Evolutionary conservation across 2,329 filamentous ascomycete species (phyloP).

Genomic region (Cytospora piceae): DNA sequence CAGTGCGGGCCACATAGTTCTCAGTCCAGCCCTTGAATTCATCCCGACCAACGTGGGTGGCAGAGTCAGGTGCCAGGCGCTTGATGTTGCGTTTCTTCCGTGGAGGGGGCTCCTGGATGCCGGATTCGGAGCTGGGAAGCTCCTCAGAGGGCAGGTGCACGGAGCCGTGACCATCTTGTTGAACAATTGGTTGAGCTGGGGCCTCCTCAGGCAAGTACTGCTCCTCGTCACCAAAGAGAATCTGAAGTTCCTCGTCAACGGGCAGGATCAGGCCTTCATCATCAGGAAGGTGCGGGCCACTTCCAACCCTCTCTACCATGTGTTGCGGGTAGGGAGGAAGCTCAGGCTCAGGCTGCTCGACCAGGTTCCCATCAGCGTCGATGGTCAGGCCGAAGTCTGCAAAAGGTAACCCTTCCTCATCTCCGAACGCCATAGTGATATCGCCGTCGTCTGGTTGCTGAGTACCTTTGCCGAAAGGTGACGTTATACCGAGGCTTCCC

Average conservation of each 20-base stretch:
- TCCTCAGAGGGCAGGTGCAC: constrained; percentile 21
- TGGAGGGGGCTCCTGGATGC: constrained; percentile 7
- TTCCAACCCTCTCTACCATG: constrained; percentile 12
- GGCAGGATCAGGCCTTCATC: constrained; percentile 25
- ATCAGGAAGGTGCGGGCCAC: constrained; percentile 12
- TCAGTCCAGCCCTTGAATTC: constrained; percentile 47
- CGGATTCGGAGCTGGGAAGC: constrained; percentile 15
- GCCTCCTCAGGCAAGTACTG: constrained; percentile 34
- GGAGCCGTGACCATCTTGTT: neutral
- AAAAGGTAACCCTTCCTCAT: constrained; percentile 45
- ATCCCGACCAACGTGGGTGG: constrained; percentile 42
- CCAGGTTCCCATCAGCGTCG: constrained; percentile 55
- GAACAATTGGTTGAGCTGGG: neutral
- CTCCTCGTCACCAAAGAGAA: constrained; percentile 44
- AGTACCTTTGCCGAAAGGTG: constrained; percentile 30
- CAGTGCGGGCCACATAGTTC: constrained; percentile 61
- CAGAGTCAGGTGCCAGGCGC: constrained; percentile 36
- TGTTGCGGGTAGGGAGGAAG: constrained; percentile 46
- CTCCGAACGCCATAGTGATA: constrained; percentile 37
- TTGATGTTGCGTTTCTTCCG: constrained; percentile 35
- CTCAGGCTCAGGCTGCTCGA: constrained; percentile 51
- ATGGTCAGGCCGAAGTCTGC: constrained; percentile 53
- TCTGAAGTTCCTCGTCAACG: constrained; percentile 39
- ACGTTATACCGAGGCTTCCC: constrained; percentile 30
- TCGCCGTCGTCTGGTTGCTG: constrained; percentile 37